Conservation (phyloP, 2,329 filamentous ascomycete genomes). For the Xenoacremonium recifei region DNA sequence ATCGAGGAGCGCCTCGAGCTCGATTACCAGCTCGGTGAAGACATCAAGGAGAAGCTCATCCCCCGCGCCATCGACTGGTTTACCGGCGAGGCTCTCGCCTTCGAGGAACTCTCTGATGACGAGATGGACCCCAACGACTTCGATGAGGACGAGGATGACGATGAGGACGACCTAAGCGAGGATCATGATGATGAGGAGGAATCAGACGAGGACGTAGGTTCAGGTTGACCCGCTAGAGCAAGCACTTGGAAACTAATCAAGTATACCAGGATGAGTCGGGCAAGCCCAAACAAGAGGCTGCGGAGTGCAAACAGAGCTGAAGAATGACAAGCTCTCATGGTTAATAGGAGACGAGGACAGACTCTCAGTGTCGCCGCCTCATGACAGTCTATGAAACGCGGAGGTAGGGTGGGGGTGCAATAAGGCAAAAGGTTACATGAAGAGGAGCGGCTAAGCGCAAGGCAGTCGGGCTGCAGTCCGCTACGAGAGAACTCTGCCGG, state of each 20-base stretch:
- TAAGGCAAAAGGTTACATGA: slow-evolving; percentile 24
- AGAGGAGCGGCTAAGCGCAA: slow-evolving; percentile 23
- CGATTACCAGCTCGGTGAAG: slow-evolving; percentile 97
- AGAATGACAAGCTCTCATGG: slow-evolving; percentile 25
- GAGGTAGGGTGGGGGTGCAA: background rate
- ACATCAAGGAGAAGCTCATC: slow-evolving; percentile 99
- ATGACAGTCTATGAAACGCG: no score
- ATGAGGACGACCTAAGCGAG: slow-evolving; percentile 81
- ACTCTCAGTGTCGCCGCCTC: no score
- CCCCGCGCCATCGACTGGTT: slow-evolving; percentile 99
- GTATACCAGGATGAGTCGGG: slow-evolving; percentile 76
- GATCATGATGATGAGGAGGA: slow-evolving; percentile 82
- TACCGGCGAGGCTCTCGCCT: slow-evolving; percentile 95
- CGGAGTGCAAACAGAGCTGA: slow-evolving; percentile 96
- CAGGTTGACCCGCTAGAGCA: no score
- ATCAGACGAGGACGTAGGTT: slow-evolving; percentile 72
- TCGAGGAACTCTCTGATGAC: slow-evolving; percentile 84
- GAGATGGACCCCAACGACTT: slow-evolving; percentile 80
- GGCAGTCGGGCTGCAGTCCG: slow-evolving; percentile 24
- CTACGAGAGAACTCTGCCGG: slow-evolving; percentile 25
- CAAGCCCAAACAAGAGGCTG: slow-evolving; percentile 91
- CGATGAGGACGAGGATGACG: slow-evolving; percentile 90
- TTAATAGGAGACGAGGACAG: no score
- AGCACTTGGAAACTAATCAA: no score
- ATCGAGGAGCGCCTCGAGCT: slow-evolving; percentile 98